Percentiles rank a stretch among this genome's conserved stretches.
Evolutionary conservation across 2,329 filamentous ascomycete species (phyloP).

Genomic region (Xylaria sp.): DNA sequence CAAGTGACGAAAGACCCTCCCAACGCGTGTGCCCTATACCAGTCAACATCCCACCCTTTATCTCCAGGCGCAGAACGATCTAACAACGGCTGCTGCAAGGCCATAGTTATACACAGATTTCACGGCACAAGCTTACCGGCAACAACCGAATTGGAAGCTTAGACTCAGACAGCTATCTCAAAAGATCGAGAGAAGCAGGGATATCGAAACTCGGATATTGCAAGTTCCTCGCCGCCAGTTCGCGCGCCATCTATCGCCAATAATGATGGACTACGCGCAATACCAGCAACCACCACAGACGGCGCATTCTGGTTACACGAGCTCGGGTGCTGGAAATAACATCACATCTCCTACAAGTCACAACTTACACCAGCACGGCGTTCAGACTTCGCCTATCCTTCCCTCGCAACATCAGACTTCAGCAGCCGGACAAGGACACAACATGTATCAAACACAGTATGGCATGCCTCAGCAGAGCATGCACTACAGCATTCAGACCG

Average conservation of each 20-base stretch:
- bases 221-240: constrained; percentile 47
- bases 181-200: constrained; percentile 48
- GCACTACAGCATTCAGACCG: constrained; percentile 89
- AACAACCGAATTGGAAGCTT: constrained; percentile 33
- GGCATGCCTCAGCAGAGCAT: constrained; percentile 78
- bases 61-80: constrained; percentile 47
- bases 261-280: constrained; percentile 80
- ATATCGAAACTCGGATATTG: constrained; percentile 47
- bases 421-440: constrained; percentile 72
- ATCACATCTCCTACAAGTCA: constrained; percentile 81
- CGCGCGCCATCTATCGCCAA: constrained; percentile 49
- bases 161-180: constrained; percentile 31
- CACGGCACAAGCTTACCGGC: constrained; percentile 36
- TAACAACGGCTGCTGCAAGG: constrained; percentile 43
- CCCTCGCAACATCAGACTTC: constrained; percentile 79
- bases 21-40: constrained; percentile 60
- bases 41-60: constrained; percentile 54
- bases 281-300: constrained; percentile 77
- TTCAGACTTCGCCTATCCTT: constrained; percentile 82
- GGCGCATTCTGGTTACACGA: constrained; percentile 73
- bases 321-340: constrained; percentile 64
- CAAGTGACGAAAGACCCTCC: constrained; percentile 56
- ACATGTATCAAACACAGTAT: constrained; percentile 84
- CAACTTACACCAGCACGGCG: constrained; percentile 73
- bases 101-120: constrained; percentile 42